Base-by-base conservation (phyloP, 495 filamentous ascomycete species). In the Penicillium samsonianum region DNA sequence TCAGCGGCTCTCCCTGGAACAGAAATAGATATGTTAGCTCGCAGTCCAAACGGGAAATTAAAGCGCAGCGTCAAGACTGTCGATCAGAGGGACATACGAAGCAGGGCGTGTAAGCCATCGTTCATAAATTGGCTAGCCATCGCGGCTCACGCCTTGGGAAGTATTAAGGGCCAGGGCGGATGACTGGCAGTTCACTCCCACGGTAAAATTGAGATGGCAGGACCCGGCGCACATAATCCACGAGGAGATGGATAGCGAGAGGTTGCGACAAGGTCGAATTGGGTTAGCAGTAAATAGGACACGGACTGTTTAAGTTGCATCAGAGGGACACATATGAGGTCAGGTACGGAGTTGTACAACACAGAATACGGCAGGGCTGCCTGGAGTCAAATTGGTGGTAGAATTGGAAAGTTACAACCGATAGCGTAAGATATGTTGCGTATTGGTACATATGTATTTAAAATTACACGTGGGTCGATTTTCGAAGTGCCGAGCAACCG, bases 51-150 rank as follows among this genome's bases (percentile, higher is more conserved):
- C 11, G 16, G 20, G 25, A 40, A 35, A 44, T 4, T 1, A 31
- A 31, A 51, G 37, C 50, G 53, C 41, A 42, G 5, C 10, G 19
- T 20, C 22, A 11, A 14, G 48, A 40, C 28, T 22, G 22, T 19
- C 33, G 51, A 20, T 28, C 25, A 19, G 25, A 53, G 35, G 43
- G 11, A 73, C 75, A 51, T 74, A 79, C 76, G 68, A 43, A 79
- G 64, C 43, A 79, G 58, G 46, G 71, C 67, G 64, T 73, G 67
- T 44, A 73, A 43, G 53, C 70, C 65, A 50, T 74, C 71, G 62
- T 68, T 67, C 66, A 75, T 67, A 16, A 73, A 31, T 67, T 72
- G 75, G 50, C 55, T 59, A 57, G 73, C 73, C 76, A 79, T 78
- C 50, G 59, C 59, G 67, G 60, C 64, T 60, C 35, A 22, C 46